Evolutionary conservation across 2,329 filamentous ascomycete species (phyloP), one percentile per base, ranked within the genome.

Genomic region (Hypomyces rosellus): DNA sequence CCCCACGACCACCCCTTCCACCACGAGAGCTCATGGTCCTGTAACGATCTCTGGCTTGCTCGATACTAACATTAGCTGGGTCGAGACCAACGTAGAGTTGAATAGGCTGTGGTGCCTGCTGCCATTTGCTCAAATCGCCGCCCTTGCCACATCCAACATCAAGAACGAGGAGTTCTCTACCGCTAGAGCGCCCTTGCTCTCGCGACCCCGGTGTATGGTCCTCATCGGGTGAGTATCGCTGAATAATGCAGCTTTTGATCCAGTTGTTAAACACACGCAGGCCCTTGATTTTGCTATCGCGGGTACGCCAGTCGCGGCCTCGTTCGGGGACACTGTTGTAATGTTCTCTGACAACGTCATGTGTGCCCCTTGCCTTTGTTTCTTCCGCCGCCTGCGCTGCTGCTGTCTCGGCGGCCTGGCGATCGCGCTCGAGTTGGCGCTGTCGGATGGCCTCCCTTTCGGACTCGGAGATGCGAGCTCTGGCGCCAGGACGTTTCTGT

Each of bases 141-240:
- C 93, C 93, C 71, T 99, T 99, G 47, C 93, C 93, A 66, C 93
- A 99, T 22, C 93, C 93, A 63, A 99, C 85, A 66, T 99, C 93
- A 18, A 99, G 78, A 11, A 99, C 88, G 16, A 92, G 76, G 43
- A 97, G 74, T 47, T 83, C 80, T 50, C 83, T 77, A 25, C 72
- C 76, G 40, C 69, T 73, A 3, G 73, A 71, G 47, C 72, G 68
- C 15, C 76, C 77, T 47, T 70, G 65, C 61, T 81, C 77, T 55
- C 76, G 73, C 41, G 78, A 81, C 37, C 79, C 79, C 2, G 84
- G 80, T 1, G 79, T 73, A 57, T 85, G 84, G 54, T 88, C 84
- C 66, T 92, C 87, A 56, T 85, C 84, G 0, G 88, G 87, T 4
- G 89, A 89, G 71, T 96, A 97, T 66, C 96, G 96, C 65, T 97